Base-by-base conservation (phyloP, 2,329 filamentous ascomycete species). In the Stylonectria norvegica region DNA sequence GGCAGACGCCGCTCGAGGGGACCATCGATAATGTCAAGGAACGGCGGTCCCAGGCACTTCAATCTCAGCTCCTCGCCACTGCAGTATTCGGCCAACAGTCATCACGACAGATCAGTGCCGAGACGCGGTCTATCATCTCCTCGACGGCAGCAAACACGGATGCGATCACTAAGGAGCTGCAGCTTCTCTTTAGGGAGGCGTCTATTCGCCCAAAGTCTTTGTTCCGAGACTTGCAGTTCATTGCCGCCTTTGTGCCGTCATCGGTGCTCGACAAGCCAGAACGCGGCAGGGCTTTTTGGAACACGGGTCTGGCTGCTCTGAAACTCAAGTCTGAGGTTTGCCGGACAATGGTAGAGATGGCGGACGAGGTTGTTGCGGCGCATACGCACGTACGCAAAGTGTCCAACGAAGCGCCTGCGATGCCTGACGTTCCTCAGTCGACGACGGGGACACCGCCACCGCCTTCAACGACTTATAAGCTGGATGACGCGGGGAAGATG, bases 321-420 rank as follows among this genome's bases (percentile, higher is more conserved):
- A 80, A 82, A 23, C 75, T 95, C 38, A 97, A 96, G 63, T 82
- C 88, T 50, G 89, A 95, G 50, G 82, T 93, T 4, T 91, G 88
- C 64, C 79, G 83, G 33, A 88, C 86, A 36, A 95, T 63, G 81
- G 83, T 85, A 17, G 78, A 82, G 55, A 78, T 78, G 53, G 72
- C 72, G 4, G 71, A 78, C 49, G 72, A 75, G 40, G 69, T 77
- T 16, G 68, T 76, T 35, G 69, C 67, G 69, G 83, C 66, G 2
- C 81, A 88, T 55, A 83, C 83, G 0, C 76, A 81, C 50, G 78
- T 75, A 19, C 78, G 84, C 39, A 73, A 72, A 47, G 64, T 65
- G 9, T 57, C 65, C 8, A 64, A 59, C 29, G 66, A 68, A 8
- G 54, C 48, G 33, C 25, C 50, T 6, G 43, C 52, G 10, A 43